These are phyloP conservation scores for Huntiella decipiens DNA, from an alignment of 2,329 filamentous ascomycete genomes.

Conservation along the genomic window DNA sequence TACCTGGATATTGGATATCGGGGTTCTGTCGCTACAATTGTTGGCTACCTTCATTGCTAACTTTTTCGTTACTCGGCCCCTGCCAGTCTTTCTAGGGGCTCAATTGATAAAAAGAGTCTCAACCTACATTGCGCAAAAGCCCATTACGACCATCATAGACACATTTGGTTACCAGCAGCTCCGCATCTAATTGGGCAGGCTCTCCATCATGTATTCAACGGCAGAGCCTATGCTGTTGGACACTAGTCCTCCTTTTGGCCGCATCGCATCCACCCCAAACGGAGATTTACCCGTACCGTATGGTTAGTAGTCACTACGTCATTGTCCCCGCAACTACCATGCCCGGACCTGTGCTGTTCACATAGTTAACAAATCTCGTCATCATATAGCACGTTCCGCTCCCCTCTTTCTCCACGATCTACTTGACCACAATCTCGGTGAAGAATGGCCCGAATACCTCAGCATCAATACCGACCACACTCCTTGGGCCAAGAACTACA, in stretches of 20 bases:
- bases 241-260: slow-evolving; percentile 2
- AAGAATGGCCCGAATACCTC: slow-evolving; percentile 12
- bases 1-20: too few species aligned
- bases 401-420: slow-evolving; percentile 13
- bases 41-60: too few species aligned
- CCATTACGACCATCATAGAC: too few species aligned
- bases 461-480: slow-evolving; percentile 4
- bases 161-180: not conserved
- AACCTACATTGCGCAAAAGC: too few species aligned
- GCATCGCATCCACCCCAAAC: slow-evolving; percentile 4
- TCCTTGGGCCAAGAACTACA: slow-evolving; percentile 7
- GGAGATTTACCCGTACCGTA: slow-evolving; percentile 11
- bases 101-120: too few species aligned
- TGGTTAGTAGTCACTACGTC: slow-evolving; percentile 6
- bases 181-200: not conserved
- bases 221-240: slow-evolving; percentile 5
- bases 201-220: not conserved
- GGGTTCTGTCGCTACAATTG: too few species aligned
- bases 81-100: too few species aligned
- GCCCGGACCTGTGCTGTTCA: not conserved
- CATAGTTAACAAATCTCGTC: not conserved
- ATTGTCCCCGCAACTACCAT: not conserved
- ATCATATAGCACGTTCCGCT: slow-evolving; percentile 9
- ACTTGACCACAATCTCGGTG: slow-evolving; percentile 11
- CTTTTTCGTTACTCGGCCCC: too few species aligned